Conservation (phyloP, 495 filamentous ascomycete genomes). For the Viridothelium virens region DNA sequence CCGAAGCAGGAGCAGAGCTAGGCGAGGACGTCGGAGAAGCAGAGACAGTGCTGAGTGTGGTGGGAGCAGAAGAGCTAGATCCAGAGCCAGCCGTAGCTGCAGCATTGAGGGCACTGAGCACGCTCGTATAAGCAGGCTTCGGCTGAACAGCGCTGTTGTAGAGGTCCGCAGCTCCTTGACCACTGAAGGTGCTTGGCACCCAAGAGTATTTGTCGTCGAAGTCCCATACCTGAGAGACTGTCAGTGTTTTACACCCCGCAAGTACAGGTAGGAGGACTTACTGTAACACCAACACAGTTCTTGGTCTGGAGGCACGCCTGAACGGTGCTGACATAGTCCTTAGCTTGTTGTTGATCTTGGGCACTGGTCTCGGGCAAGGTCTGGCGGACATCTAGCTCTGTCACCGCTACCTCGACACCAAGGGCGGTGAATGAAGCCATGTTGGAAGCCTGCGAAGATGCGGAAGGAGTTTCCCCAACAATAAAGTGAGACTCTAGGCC, state of each 20-base stretch:
- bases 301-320: slow-evolving; percentile 17
- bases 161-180: slow-evolving; percentile 4
- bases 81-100: neutral
- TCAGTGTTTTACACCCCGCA: neutral
- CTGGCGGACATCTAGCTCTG: slow-evolving; percentile 24
- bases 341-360: slow-evolving; percentile 17
- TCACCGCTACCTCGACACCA: slow-evolving; percentile 23
- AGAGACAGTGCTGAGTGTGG: neutral
- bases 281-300: slow-evolving; percentile 22
- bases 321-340: slow-evolving; percentile 19
- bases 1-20: neutral
- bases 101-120: slow-evolving; percentile 2
- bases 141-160: slow-evolving; percentile 4
- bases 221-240: neutral
- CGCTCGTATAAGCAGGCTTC: slow-evolving; percentile 10
- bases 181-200: slow-evolving; percentile 16
- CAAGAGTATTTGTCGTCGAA: slow-evolving; percentile 24
- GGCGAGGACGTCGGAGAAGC: slow-evolving; percentile 1
- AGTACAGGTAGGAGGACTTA: neutral
- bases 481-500: slow-evolving; percentile 57
- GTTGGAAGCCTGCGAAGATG: slow-evolving; percentile 13
- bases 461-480: slow-evolving; percentile 39
- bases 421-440: slow-evolving; percentile 21
- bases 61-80: neutral
- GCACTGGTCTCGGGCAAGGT: slow-evolving; percentile 18